These are phyloP conservation scores for Striga hermonthica DNA, from an alignment of 305 asterid species.

Conservation along the genomic window DNA sequence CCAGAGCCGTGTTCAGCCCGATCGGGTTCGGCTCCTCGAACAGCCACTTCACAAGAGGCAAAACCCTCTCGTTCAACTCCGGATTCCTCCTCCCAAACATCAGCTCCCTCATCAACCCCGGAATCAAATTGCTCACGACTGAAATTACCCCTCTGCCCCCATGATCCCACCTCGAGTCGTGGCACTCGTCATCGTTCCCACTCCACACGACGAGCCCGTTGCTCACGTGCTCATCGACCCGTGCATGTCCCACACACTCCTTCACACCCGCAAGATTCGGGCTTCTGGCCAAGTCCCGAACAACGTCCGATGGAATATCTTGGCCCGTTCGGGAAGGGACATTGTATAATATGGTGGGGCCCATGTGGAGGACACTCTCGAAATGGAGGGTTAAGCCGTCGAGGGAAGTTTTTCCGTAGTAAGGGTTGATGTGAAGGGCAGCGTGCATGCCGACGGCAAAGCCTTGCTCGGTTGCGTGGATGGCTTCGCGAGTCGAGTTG, in stretches of 20 bases:
- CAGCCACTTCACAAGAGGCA: constrained; percentile 79
- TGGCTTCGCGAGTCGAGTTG: constrained; percentile 93
- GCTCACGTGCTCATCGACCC: constrained; percentile 65
- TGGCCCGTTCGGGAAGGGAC: constrained; percentile 93
- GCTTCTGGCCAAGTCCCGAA: constrained; percentile 44
- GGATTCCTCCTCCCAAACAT: constrained; percentile 79
- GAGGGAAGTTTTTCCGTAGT: constrained; percentile 86
- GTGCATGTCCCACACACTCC: constrained; percentile 76
- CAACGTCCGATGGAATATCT: constrained; percentile 72
- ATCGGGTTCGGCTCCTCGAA: constrained; percentile 85
- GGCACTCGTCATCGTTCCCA: constrained; percentile 91
- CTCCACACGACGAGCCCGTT: constrained; percentile 75
- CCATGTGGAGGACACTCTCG: constrained; percentile 80
- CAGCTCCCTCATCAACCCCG: constrained; percentile 72
- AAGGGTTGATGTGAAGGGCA: constrained; percentile 94
- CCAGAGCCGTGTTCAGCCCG: constrained; percentile 80
- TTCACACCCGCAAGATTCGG: constrained; percentile 82
- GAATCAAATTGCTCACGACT: constrained; percentile 84
- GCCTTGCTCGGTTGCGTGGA: constrained; percentile 94
- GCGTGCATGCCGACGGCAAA: constrained; percentile 98
- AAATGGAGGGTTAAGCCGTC: constrained; percentile 83
- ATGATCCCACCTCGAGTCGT: constrained; percentile 84
- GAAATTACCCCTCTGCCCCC: constrained; percentile 82
- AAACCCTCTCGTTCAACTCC: constrained; percentile 49
- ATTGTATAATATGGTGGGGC: constrained; percentile 84